Percentiles rank a stretch among this genome's conserved stretches.
Conservation (phyloP, 139 green algal species). For the Chlamydomonas sp. region DNA sequence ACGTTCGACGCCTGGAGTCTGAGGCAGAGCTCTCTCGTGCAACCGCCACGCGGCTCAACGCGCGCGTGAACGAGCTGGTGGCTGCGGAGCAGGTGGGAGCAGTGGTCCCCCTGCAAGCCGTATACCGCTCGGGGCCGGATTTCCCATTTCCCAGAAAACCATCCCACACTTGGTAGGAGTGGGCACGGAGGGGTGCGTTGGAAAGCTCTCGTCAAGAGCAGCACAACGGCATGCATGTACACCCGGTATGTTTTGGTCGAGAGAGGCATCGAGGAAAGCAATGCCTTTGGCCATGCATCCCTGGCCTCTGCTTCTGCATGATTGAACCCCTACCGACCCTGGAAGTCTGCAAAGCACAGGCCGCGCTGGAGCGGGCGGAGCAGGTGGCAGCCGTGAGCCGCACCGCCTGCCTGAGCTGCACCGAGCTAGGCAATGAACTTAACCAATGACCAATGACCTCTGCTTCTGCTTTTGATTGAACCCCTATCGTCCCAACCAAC, state of each 20-base stretch:
- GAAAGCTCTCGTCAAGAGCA: too few relatives aligned
- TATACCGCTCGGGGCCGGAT: too few relatives aligned
- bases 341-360: neutral
- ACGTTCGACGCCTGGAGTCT: constrained; percentile 23
- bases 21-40: constrained; percentile 38
- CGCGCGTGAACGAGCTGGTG: constrained; percentile 41
- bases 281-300: neutral
- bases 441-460: too few relatives aligned
- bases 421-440: neutral
- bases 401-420: neutral
- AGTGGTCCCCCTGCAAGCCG: too few relatives aligned
- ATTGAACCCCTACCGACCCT: too few relatives aligned
- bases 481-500: too few relatives aligned
- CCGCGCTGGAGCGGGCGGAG: constrained; percentile 12
- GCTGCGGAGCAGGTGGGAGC: constrained; percentile 27
- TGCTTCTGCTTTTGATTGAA: too few relatives aligned
- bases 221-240: neutral
- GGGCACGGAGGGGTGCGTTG: too few relatives aligned
- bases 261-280: neutral
- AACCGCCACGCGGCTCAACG: constrained; percentile 37
- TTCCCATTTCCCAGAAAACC: too few relatives aligned
- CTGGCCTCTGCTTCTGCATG: too few relatives aligned
- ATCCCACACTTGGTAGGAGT: too few relatives aligned
- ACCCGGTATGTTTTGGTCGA: neutral
- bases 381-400: constrained; percentile 6